A percentile compares a stretch with the other conserved stretches of the same genome.
phyloP scores from a whole-genome alignment of 176 grass and related monocot genomes.

The Canna indica region DNA sequence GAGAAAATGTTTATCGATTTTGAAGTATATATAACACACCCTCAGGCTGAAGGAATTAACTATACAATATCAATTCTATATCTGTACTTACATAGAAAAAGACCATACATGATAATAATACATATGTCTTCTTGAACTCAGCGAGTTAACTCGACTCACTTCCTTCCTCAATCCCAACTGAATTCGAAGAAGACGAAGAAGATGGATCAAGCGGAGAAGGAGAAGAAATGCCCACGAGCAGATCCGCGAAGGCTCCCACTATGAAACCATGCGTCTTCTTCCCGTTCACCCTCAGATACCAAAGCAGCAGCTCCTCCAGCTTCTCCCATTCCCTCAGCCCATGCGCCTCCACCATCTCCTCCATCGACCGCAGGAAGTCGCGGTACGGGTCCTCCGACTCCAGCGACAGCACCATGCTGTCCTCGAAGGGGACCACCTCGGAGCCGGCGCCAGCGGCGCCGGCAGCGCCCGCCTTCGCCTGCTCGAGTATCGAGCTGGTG shows the following conservation, averaged over 20 bases:
- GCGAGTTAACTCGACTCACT: background rate
- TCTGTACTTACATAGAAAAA: background rate
- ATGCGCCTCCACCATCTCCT: slow-evolving; percentile 16
- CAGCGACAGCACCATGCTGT: background rate
- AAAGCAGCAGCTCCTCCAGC: slow-evolving; percentile 6
- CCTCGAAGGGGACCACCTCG: background rate
- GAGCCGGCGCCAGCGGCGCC: background rate
- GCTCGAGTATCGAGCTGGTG: slow-evolving; percentile 11
- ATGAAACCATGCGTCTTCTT: slow-evolving; percentile 13
- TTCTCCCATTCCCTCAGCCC: slow-evolving; percentile 11
- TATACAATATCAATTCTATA: no score
- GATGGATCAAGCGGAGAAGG: background rate
- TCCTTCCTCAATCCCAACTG: background rate
- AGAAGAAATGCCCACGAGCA: background rate
- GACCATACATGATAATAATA: background rate
- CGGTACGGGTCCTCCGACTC: slow-evolving; percentile 18
- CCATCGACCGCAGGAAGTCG: slow-evolving; percentile 19
- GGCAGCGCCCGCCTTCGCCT: background rate
- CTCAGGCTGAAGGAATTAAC: no score
- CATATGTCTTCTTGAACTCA: background rate
- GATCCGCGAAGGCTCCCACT: slow-evolving; percentile 11
- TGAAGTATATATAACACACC: no score
- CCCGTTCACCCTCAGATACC: slow-evolving; percentile 19
- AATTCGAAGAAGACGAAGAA: background rate
- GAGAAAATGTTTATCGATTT: no score